These are phyloP conservation scores for Pseudocercospora fijiensis DNA, from an alignment of 2,329 filamentous ascomycete species.

Conservation along the genomic window DNA sequence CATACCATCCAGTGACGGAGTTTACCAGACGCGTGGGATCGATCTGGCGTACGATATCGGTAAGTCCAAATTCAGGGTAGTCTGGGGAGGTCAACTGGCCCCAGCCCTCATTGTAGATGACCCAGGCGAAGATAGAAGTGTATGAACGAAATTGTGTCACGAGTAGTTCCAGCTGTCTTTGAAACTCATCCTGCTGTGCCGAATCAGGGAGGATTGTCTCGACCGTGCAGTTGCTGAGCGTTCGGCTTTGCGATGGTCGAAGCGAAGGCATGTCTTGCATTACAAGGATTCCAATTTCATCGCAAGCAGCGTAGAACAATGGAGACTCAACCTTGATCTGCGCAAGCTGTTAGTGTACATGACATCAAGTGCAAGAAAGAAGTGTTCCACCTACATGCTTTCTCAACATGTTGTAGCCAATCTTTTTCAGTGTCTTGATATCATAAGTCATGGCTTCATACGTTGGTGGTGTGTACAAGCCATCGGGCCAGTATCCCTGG, in stretches of 20 bases:
- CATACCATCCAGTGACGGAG: conserved; percentile 64
- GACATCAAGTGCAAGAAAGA: background rate
- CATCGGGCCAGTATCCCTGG: conserved; percentile 69
- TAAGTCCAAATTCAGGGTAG: conserved; percentile 57
- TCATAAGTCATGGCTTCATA: conserved; percentile 68
- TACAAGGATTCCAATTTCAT: conserved; percentile 63
- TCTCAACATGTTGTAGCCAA: conserved; percentile 69
- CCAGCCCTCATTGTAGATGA: conserved; percentile 74
- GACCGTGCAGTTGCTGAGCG: conserved; percentile 30
- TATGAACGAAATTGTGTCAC: conserved; percentile 64
- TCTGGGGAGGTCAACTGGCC: conserved; percentile 54
- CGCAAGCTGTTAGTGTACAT: background rate
- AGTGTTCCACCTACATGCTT: conserved; percentile 53
- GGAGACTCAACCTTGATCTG: conserved; percentile 65
- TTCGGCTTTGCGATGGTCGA: conserved; percentile 41
- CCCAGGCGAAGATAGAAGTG: conserved; percentile 64
- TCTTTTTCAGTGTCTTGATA: conserved; percentile 60
- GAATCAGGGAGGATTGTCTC: conserved; percentile 40
- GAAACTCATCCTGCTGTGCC: conserved; percentile 62
- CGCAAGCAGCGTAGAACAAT: conserved; percentile 67
- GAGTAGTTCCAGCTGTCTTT: conserved; percentile 61
- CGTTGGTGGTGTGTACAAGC: conserved; percentile 64
- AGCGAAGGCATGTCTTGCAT: conserved; percentile 73
- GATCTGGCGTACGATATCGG: conserved; percentile 54
- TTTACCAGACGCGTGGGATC: conserved; percentile 66